Conservation (phyloP, 805 yeast species). For the Kuraishia molischiana region DNA sequence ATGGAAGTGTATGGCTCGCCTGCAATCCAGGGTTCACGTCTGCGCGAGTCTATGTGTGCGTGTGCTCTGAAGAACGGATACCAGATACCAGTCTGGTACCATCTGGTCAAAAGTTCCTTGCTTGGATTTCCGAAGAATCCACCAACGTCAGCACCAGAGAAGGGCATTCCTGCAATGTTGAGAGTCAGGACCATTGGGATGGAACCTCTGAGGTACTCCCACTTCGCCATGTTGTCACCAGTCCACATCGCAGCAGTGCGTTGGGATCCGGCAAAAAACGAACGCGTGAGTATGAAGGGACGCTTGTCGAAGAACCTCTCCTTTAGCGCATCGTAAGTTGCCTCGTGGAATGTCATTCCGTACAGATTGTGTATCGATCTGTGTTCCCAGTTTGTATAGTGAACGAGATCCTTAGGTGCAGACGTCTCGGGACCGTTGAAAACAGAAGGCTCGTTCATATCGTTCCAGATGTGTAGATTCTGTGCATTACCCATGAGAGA, state of each 20-base stretch:
- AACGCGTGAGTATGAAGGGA: conserved; percentile 82
- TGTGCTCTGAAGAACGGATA: conserved; percentile 96
- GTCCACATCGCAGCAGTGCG: conserved; percentile 94
- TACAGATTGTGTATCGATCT: conserved; percentile 84
- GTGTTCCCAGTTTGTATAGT: conserved; percentile 78
- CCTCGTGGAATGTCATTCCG: conserved; percentile 72
- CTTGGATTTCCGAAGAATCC: conserved; percentile 92
- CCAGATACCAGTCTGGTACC: conserved; percentile 96
- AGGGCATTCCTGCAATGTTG: conserved; percentile 81
- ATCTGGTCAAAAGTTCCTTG: conserved; percentile 70
- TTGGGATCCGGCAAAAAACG: conserved; percentile 89
- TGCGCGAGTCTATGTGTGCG: conserved; percentile 87
- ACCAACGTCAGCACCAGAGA: conserved; percentile 94
- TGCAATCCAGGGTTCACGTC: conserved; percentile 88
- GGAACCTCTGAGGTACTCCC: conserved; percentile 78
- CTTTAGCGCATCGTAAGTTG: conserved; percentile 60
- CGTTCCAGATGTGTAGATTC: conserved; percentile 89
- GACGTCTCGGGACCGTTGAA: conserved; percentile 93
- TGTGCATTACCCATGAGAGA: conserved; percentile 37
- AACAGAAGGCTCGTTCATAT: conserved; percentile 96
- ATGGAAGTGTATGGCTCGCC: conserved; percentile 62
- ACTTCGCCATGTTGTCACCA: conserved; percentile 89
- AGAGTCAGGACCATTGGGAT: conserved; percentile 82
- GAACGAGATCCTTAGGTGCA: conserved; percentile 73
- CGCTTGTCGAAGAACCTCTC: conserved; percentile 46